phyloP scores from a whole-genome alignment of 1,139 yeast genomes.

The Geotrichum australiense region DNA sequence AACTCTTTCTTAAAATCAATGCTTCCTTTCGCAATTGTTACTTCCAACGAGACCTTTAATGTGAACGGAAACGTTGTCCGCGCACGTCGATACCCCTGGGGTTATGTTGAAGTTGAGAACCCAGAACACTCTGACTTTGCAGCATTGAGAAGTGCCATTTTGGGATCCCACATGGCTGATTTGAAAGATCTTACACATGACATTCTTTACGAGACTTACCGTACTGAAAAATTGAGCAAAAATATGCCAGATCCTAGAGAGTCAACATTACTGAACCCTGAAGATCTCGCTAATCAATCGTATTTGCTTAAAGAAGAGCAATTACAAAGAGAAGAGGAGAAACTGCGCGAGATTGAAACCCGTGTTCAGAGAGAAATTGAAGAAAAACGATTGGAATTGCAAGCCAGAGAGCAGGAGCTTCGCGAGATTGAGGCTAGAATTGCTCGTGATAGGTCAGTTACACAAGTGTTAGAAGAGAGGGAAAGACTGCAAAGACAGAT shows the following conservation, averaged over 20 bases:
- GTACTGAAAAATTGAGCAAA: constrained; percentile 73
- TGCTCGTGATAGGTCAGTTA: constrained; percentile 32
- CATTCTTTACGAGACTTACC: constrained; percentile 79
- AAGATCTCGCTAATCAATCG: constrained; percentile 38
- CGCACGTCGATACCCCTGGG: constrained; percentile 91
- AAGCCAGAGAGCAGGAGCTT: constrained; percentile 84
- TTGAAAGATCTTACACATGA: constrained; percentile 89
- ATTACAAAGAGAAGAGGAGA: constrained; percentile 33
- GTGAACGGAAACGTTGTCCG: constrained; percentile 58
- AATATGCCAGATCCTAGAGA: constrained; percentile 22
- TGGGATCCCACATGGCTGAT: constrained; percentile 83
- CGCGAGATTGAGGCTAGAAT: constrained; percentile 73
- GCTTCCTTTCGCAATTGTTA: constrained; percentile 80
- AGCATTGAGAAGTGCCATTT: constrained; percentile 64
- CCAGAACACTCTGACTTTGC: constrained; percentile 73
- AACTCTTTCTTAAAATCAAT: constrained; percentile 64
- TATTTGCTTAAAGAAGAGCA: constrained; percentile 39
- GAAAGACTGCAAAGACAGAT: constrained; percentile 14
- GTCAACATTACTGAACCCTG: constrained; percentile 32
- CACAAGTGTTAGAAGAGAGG: constrained; percentile 13
- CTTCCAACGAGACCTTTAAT: constrained; percentile 58
- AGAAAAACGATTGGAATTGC: constrained; percentile 73
- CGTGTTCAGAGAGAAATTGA: constrained; percentile 86
- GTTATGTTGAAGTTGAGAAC: constrained; percentile 76
- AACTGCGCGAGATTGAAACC: constrained; percentile 36